Conservation (phyloP, 1,284 basidiomycete species). For the Tilletia horrida region DNA sequence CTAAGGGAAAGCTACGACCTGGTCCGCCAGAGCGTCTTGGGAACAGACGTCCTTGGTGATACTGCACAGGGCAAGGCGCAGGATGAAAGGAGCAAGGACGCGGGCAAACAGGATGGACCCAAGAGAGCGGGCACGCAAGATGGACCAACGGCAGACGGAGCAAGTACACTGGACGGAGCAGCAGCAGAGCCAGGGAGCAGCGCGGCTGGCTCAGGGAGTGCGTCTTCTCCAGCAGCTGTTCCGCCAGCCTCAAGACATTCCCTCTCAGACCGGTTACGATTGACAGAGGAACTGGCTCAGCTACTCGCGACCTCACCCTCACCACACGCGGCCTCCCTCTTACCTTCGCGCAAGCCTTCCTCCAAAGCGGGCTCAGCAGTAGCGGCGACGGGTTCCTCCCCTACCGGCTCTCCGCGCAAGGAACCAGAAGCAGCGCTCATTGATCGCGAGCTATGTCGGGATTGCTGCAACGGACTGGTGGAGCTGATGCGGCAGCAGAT, state of each 20-base stretch:
- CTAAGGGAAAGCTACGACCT: constrained; percentile 5
- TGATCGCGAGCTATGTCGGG: constrained; percentile 90
- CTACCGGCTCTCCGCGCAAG: neutral
- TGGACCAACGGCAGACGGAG: too few species aligned
- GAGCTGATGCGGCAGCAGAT: constrained; percentile 74
- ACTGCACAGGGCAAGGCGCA: too few species aligned
- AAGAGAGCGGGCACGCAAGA: too few species aligned
- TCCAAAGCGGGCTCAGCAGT: neutral
- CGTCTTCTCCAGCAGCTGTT: neutral
- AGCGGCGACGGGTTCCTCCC: neutral
- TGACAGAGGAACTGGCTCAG: constrained; percentile 16
- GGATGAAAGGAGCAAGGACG: too few species aligned
- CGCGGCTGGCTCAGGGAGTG: neutral
- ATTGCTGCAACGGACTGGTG: constrained; percentile 82
- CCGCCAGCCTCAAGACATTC: constrained; percentile 10
- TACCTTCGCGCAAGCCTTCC: neutral
- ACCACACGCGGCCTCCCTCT: constrained; percentile 15
- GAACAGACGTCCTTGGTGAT: too few species aligned
- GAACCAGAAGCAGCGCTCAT: constrained; percentile 55
- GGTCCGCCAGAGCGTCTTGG: constrained; percentile 1
- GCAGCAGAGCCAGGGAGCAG: neutral
- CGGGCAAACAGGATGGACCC: too few species aligned
- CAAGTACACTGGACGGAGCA: too few species aligned
- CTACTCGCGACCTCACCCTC: constrained; percentile 9
- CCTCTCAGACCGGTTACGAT: constrained; percentile 3